These are phyloP conservation scores for Lentinula guzmanii DNA, from an alignment of 768 basidiomycete species.

Conservation along the genomic window DNA sequence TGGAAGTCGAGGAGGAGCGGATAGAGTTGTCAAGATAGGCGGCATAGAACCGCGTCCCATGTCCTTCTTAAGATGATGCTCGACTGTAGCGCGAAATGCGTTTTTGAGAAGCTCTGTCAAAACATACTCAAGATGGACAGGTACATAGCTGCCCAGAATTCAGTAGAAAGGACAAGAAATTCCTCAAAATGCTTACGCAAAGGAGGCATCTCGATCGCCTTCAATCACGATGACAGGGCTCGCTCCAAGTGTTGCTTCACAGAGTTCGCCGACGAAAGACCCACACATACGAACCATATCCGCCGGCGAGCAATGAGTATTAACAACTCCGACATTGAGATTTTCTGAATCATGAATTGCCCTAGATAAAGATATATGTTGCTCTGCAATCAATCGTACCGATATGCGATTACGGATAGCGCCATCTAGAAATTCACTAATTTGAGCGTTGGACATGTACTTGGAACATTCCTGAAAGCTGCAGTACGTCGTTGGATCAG, in stretches of 20 bases:
- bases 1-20: constrained; percentile 39
- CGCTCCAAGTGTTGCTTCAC: constrained; percentile 76
- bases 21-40: constrained; percentile 68
- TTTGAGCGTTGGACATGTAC: constrained; percentile 79
- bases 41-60: constrained; percentile 35
- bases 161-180: constrained; percentile 4
- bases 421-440: constrained; percentile 74
- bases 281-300: constrained; percentile 75
- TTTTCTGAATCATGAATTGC: constrained; percentile 41
- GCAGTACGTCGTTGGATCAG: background rate
- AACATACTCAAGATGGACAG: constrained; percentile 88
- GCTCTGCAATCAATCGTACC: constrained; percentile 84
- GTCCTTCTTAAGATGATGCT: constrained; percentile 50
- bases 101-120: constrained; percentile 90
- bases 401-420: constrained; percentile 85
- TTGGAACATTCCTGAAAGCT: constrained; percentile 84
- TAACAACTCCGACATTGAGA: constrained; percentile 63
- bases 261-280: constrained; percentile 79
- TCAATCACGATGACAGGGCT: constrained; percentile 65
- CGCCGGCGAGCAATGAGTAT: constrained; percentile 64
- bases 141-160: constrained; percentile 59
- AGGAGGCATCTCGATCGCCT: constrained; percentile 63
- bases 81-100: constrained; percentile 84
- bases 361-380: constrained; percentile 80
- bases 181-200: constrained; percentile 54